Base-by-base conservation (phyloP, 495 filamentous ascomycete genomes). In the Cryomyces antarcticus region DNA sequence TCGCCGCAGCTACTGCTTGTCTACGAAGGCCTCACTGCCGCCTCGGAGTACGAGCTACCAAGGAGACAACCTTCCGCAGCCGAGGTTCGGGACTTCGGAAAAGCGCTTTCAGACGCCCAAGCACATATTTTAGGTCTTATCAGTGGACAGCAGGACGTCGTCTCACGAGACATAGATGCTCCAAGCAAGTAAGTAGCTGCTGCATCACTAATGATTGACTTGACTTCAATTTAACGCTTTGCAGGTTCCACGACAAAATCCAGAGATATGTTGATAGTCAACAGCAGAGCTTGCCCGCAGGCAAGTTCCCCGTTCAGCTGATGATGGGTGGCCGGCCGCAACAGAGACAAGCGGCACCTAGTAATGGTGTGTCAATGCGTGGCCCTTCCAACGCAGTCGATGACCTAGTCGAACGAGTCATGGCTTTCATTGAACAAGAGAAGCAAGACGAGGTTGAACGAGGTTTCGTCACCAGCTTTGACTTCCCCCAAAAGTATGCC, bases 401-500 rank as follows among this genome's bases (percentile, higher is more conserved):
- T 12, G 69, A 75, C 0, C 71, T 93, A 28, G 65, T 64, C 17
- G 62, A 69, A 5, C 86, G 81, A 60, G 70, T 89, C 39, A 56
- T 69, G 28, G 70, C 68, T 9, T 96, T 95, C 53, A 63, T 96
- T 31, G 77, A 77, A 37, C 73, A 85, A 47, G 83, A 89, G 58
- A 78, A 80, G 61, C 69, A 80, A 58, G 83, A 93, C 48, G 83
- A 93, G 52, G 74, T 82, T 46, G 85, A 94, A 60, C 77, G 86
- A 39, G 84, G 81, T 29, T 85, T 86, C 60, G 82, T 74, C 4
- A 67, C 77, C 36, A 73, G 73, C 34, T 96, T 94, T 48, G 83
- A 89, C 42, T 99, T 87, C 64, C 89, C 89, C 5, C 79, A 89
- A 51, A 93, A 94, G 58, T 92, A 75, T 49, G 84, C 86, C 44